These are phyloP conservation scores for Alternaria atra DNA, from an alignment of 2,329 filamentous ascomycete genomes.

Conservation along the genomic window DNA sequence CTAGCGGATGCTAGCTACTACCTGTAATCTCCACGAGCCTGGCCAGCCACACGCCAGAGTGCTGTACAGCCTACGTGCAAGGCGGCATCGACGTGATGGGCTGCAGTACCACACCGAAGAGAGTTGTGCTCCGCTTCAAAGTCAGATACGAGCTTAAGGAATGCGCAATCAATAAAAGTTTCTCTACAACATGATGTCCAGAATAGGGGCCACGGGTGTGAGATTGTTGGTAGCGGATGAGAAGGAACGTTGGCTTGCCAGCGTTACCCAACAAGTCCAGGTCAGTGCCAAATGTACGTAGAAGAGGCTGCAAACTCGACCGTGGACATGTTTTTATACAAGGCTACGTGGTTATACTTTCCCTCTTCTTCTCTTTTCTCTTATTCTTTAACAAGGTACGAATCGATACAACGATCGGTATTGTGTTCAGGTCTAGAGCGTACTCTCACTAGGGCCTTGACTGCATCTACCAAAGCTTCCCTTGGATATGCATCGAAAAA, in stretches of 20 bases:
- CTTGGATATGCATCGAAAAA: neutral
- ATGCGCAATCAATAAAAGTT: slow-evolving; percentile 18
- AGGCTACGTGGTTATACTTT: too few relatives aligned
- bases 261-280: too few relatives aligned
- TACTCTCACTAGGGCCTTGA: neutral
- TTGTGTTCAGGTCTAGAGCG: neutral
- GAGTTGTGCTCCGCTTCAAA: slow-evolving; percentile 23
- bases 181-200: too few relatives aligned
- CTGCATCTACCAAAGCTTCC: neutral
- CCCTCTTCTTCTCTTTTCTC: too few relatives aligned
- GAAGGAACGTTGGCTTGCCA: too few relatives aligned
- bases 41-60: neutral
- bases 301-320: too few relatives aligned
- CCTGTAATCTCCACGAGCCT: neutral
- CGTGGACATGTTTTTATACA: too few relatives aligned
- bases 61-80: neutral
- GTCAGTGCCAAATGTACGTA: too few relatives aligned
- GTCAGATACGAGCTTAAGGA: slow-evolving; percentile 21
- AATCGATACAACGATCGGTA: neutral
- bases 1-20: neutral
- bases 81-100: too few relatives aligned
- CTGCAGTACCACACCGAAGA: slow-evolving; percentile 4
- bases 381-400: neutral
- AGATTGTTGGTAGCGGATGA: too few relatives aligned
- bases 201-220: too few relatives aligned